These are phyloP conservation scores for Mortierella alpina DNA, from an alignment of 192 early-diverging fungal genomes.

Conservation along the genomic window DNA sequence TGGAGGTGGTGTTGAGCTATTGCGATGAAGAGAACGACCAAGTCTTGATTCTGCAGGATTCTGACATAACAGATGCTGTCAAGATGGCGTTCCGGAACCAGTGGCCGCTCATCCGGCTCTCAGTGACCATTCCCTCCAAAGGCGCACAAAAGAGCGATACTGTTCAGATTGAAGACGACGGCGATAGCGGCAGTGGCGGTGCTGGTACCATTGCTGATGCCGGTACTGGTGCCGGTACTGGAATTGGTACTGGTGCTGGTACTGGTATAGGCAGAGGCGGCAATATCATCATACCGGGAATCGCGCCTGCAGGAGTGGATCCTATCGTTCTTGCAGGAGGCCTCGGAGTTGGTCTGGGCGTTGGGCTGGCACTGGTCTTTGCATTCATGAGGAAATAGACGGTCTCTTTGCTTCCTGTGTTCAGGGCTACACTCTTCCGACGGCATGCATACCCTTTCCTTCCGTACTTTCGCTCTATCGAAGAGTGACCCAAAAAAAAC, in stretches of 20 bases:
- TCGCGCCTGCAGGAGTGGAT: neutral
- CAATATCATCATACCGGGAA: neutral
- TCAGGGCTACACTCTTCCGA: too few species aligned
- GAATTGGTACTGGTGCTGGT: slow-evolving; percentile 10
- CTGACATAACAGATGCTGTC: slow-evolving; percentile 84
- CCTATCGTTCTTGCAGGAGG: slow-evolving; percentile 11
- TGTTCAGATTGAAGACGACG: neutral
- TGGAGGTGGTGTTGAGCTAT: slow-evolving; percentile 58
- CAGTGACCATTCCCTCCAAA: slow-evolving; percentile 6
- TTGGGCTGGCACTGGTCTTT: slow-evolving; percentile 17
- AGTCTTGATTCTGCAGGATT: slow-evolving; percentile 73
- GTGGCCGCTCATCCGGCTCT: slow-evolving; percentile 24
- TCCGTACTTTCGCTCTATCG: neutral
- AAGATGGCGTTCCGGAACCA: slow-evolving; percentile 64
- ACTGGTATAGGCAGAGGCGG: neutral
- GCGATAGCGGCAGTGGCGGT: neutral
- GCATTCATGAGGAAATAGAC: slow-evolving; percentile 19
- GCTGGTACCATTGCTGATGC: neutral
- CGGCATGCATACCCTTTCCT: neutral
- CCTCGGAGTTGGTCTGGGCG: slow-evolving; percentile 22
- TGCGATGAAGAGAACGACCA: slow-evolving; percentile 89
- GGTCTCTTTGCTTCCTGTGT: neutral
- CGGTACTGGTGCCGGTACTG: slow-evolving; percentile 5
- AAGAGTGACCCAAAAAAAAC: too few species aligned
- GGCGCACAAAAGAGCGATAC: neutral